Evolutionary conservation across 345 rosid genomes (phyloP), one percentile per base, ranked within the genome.

Genomic region (Rhodamnia argentea): DNA sequence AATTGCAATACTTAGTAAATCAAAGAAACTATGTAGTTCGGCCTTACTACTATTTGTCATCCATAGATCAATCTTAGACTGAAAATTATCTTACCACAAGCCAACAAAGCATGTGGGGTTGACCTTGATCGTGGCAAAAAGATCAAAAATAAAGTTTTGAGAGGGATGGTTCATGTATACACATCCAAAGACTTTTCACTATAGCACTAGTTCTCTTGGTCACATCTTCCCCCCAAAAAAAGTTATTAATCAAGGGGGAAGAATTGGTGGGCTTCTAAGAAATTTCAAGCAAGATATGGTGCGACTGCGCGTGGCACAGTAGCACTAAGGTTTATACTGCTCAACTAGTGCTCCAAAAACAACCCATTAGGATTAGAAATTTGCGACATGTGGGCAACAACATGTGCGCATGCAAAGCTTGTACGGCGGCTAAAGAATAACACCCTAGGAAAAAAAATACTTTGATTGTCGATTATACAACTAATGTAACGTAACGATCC

Each of bases 221-320:
- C 78, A 64, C 78, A 64, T 32, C 6, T 32, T 9, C 78, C 44
- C n/a, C 23, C 78, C 40, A 32, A 23, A 56, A 22, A 64, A 64
- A 9, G 78, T 13, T 15, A 37, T 37, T 37, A 37, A 37, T 10
- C 20, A 37, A 37, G 26, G 81, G 26, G 81, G 24, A 18, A 70
- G 32, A 18, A 70, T 9, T 70, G 81, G 81, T 70, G 81, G 81
- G 81, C 47, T 70, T 44, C 47, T 18, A 37, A 40, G 78, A 70
- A 37, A 70, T 70, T 70, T 11, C 81, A 70, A 70, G 78, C 78
- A 70, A 70, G 81, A 37, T 2, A 37, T 70, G 26, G 81, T 92
- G 94, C 40, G 40, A 37, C 40, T 37, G 40, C 95, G 94, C 98
- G 92, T 95, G 98, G 90, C 90, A 95, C 96, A 93, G 97, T 94